A percentile compares a stretch with the other conserved stretches of the same genome.
Evolutionary conservation across 192 early-diverging fungal genomes (phyloP).

Genomic region (Ambispora gerdemannii): DNA sequence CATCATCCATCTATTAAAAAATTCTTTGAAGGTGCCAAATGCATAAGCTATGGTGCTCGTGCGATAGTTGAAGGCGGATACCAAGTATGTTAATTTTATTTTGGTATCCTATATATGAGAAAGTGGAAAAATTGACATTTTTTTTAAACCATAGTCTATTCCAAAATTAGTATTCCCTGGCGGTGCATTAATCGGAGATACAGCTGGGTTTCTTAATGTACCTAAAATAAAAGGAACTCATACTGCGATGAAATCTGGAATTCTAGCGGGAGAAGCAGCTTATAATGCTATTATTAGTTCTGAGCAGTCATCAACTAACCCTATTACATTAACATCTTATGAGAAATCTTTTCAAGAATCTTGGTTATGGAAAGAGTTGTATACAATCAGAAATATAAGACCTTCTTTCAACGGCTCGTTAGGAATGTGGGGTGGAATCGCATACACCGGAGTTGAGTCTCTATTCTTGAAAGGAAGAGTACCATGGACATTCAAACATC

Average conservation of each 20-base stretch:
- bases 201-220: conserved; percentile 95
- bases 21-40: conserved; percentile 85
- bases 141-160: conserved; percentile 54
- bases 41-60: conserved; percentile 90
- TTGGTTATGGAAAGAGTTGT: conserved; percentile 89
- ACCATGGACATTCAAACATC: conserved; percentile 95
- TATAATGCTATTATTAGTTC: conserved; percentile 65
- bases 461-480: conserved; percentile 82
- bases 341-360: conserved; percentile 78
- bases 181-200: conserved; percentile 91
- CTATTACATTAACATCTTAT: conserved; percentile 73
- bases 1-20: conserved; percentile 83
- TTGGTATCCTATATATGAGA: too few relatives aligned
- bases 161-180: conserved; percentile 94
- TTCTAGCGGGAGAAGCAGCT: conserved; percentile 90
- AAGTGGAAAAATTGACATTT: too few relatives aligned
- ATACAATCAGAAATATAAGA: conserved; percentile 86
- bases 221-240: conserved; percentile 99
- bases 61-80: conserved; percentile 96
- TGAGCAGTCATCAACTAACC: conserved; percentile 45
- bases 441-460: conserved; percentile 87
- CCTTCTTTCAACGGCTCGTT: conserved; percentile 91
- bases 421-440: conserved; percentile 80
- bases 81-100: too few relatives aligned
- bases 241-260: conserved; percentile 98